Base-by-base conservation (phyloP, 495 filamentous ascomycete species). In the Aspergillus bridgeri region DNA sequence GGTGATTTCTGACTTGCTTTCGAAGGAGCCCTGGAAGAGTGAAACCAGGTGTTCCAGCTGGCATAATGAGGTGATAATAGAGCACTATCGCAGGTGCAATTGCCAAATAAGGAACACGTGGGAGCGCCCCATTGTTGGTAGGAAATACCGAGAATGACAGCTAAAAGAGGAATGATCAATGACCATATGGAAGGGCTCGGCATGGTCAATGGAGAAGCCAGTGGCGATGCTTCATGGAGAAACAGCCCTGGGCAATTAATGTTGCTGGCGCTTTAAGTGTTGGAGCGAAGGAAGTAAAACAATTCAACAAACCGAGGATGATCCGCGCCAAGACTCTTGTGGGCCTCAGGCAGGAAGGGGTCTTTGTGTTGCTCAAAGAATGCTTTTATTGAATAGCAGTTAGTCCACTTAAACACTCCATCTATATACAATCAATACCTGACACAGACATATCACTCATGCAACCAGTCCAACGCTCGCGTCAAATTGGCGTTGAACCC, bases 31-130 rank as follows among this genome's bases (percentile, higher is more conserved):
- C 50, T 53, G 18, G 24, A 44, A 17, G 61, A 51, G 27, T 66
- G 44, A 15, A 64, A 59, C 66, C 67, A 68, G 2, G 64, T 57
- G 19, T 59, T 64, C 69, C 67, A 66, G 23, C 65, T 65, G 3
- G 62, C 38, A 49, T 33, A 56, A 22, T 65, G 56, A 7, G 65
- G 64, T 53, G 63, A 60, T 51, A 52, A 24, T 4, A n/a, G 24
- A 42, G 33, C 11, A 38, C n/a, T 17, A 6, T 43, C 15, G 19
- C 13, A 5, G 19, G 48, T 3, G 48, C 23, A 24, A 23, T 33
- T 51, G 17, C 9, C 13, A 13, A 38, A 38, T 13, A 38, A 4
- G 33, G 11, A 38, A 15, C 2, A 15, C 33, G 33, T 15, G 33
- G 8, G 33, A 38, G 8, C 9, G 33, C 8, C 33, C 33, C 33